A percentile compares a stretch with the other conserved stretches of the same genome.
phyloP scores from a whole-genome alignment of 768 basidiomycete genomes.

The Auricularia sp. region DNA sequence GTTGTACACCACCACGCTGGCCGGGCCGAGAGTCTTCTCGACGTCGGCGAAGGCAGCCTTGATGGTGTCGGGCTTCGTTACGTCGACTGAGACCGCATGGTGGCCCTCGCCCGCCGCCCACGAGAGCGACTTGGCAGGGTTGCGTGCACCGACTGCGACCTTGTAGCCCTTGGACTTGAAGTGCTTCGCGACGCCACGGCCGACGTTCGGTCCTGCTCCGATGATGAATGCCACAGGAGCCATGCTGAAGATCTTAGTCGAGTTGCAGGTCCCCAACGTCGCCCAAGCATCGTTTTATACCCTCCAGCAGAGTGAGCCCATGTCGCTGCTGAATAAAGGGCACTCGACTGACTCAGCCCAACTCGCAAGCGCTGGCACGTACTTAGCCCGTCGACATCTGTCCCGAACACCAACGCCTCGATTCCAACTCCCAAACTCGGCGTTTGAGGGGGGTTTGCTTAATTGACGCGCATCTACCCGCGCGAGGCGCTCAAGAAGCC shows the following conservation, averaged over 20 bases:
- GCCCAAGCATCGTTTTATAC: too few species aligned
- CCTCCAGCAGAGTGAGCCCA: too few species aligned
- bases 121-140: background rate
- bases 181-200: background rate
- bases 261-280: too few species aligned
- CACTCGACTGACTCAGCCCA: too few species aligned
- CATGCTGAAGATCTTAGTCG: background rate
- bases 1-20: background rate
- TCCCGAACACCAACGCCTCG: too few species aligned
- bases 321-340: too few species aligned
- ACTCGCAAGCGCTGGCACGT: too few species aligned
- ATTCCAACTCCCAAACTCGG: too few species aligned
- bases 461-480: too few species aligned
- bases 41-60: background rate
- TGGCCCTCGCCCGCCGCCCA: background rate
- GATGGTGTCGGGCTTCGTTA: background rate
- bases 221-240: background rate
- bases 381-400: too few species aligned
- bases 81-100: background rate
- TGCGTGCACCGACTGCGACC: background rate
- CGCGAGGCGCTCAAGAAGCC: too few species aligned
- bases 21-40: background rate
- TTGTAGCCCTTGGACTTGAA: constrained; percentile 3
- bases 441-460: too few species aligned
- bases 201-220: background rate